These are phyloP conservation scores for Eucalyptus sp. DNA, from an alignment of 345 rosid species.

Conservation along the genomic window DNA sequence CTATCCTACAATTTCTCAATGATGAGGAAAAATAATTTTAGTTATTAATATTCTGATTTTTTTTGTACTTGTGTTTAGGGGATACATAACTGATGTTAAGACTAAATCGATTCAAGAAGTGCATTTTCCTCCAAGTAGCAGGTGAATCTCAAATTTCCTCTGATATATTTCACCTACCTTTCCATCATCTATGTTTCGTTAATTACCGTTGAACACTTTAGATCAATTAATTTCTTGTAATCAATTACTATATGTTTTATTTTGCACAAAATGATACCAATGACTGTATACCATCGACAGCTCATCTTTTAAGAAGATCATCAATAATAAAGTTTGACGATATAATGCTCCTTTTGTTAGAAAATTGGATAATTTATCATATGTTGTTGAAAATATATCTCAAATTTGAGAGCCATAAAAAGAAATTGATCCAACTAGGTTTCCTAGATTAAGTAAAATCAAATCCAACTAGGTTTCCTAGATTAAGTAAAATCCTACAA, in stretches of 20 bases:
- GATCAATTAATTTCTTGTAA: neutral
- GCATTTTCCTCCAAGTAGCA: neutral
- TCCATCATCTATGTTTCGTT: neutral
- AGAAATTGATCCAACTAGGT: neutral
- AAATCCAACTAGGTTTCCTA: too few species aligned
- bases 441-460: neutral
- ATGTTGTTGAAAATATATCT: neutral
- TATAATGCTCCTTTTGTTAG: neutral
- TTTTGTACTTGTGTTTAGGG: neutral
- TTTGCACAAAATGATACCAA: neutral
- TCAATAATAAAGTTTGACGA: neutral
- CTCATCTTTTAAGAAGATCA: neutral
- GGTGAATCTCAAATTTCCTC: neutral
- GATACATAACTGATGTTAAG: neutral
- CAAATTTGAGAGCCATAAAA: neutral
- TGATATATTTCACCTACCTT: neutral
- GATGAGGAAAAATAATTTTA: neutral
- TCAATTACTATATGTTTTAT: neutral
- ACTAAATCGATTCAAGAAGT: neutral
- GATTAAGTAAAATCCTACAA: neutral
- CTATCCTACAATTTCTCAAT: neutral
- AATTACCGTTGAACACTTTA: too few species aligned
- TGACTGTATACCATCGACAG: neutral
- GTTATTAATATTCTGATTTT: neutral
- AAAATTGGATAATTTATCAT: neutral